Conservation (phyloP, 2,329 filamentous ascomycete genomes). For the Madurella mycetomatis region DNA sequence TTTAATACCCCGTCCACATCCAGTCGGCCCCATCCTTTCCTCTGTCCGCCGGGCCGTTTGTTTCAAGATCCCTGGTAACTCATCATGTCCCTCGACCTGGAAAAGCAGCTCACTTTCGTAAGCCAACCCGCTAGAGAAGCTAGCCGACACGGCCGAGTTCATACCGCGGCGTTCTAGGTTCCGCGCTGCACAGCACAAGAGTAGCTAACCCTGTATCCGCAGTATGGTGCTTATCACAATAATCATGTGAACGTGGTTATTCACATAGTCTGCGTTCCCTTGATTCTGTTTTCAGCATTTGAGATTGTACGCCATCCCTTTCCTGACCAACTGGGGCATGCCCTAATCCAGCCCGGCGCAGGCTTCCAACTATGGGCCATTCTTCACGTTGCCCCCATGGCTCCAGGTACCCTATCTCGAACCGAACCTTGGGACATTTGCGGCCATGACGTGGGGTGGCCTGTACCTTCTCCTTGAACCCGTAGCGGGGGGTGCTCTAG, state of each 20-base stretch:
- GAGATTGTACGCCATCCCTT: slow-evolving; percentile 55
- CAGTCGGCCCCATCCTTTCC: no score
- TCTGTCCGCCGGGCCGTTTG: background rate
- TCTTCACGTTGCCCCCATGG: slow-evolving; percentile 62
- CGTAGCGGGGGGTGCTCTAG: slow-evolving; percentile 75
- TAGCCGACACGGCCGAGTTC: background rate
- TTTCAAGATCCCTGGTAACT: background rate
- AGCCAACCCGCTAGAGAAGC: slow-evolving; percentile 31
- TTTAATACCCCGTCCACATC: background rate
- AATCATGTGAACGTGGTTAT: slow-evolving; percentile 73
- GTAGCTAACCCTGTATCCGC: slow-evolving; percentile 8
- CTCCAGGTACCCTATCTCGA: slow-evolving; percentile 63
- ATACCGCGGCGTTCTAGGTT: background rate
- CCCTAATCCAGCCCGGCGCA: slow-evolving; percentile 28
- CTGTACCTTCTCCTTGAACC: slow-evolving; percentile 92
- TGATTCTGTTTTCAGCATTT: slow-evolving; percentile 68
- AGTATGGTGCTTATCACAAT: slow-evolving; percentile 85
- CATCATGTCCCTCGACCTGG: slow-evolving; percentile 66
- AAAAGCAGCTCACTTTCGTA: slow-evolving; percentile 80
- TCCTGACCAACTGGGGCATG: slow-evolving; percentile 2
- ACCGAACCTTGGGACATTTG: slow-evolving; percentile 31
- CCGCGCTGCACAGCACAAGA: background rate
- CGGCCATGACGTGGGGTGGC: slow-evolving; percentile 53
- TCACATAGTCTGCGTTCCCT: slow-evolving; percentile 74
- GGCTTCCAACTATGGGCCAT: slow-evolving; percentile 59